A percentile compares a stretch with the other conserved stretches of the same genome.
Evolutionary conservation across 192 early-diverging fungal species (phyloP).

Genomic region (Phycomyces nitens): DNA sequence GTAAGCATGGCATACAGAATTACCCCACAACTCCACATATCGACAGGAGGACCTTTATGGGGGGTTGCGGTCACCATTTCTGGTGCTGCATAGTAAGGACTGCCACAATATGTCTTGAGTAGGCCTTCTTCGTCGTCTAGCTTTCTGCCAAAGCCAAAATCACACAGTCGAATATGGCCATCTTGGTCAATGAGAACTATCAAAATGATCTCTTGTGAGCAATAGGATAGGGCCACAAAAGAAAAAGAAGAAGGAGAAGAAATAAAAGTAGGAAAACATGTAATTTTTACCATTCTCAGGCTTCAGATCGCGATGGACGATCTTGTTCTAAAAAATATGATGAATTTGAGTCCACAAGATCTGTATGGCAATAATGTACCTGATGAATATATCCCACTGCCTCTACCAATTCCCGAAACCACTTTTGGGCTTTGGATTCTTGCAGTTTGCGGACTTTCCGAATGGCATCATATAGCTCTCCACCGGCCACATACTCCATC

Average conservation of each 20-base stretch:
- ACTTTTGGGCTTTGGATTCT: slow-evolving; percentile 55
- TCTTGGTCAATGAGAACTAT: slow-evolving; percentile 48
- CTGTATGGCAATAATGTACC: too few species aligned
- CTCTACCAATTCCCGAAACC: slow-evolving; percentile 66
- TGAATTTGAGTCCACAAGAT: too few species aligned
- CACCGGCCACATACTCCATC: slow-evolving; percentile 64
- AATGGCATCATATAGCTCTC: slow-evolving; percentile 64
- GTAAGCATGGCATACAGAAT: slow-evolving; percentile 58
- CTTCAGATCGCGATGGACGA: slow-evolving; percentile 61
- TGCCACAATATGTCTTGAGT: slow-evolving; percentile 66
- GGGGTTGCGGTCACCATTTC: slow-evolving; percentile 62
- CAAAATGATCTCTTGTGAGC: neutral
- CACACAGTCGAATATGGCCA: slow-evolving; percentile 49
- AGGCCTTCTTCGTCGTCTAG: slow-evolving; percentile 43
- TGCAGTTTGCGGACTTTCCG: slow-evolving; percentile 50
- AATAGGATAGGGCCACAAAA: neutral
- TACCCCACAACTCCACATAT: slow-evolving; percentile 60
- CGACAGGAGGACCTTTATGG: slow-evolving; percentile 55
- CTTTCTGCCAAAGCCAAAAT: slow-evolving; percentile 64
- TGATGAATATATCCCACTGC: slow-evolving; percentile 59
- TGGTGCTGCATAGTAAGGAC: slow-evolving; percentile 60
- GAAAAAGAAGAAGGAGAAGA: neutral
- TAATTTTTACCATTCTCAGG: slow-evolving; percentile 49
- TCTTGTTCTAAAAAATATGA: slow-evolving; percentile 40
- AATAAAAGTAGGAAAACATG: neutral